These are phyloP conservation scores for Mycena citricolor DNA, from an alignment of 1,284 basidiomycete genomes.

Conservation along the genomic window DNA sequence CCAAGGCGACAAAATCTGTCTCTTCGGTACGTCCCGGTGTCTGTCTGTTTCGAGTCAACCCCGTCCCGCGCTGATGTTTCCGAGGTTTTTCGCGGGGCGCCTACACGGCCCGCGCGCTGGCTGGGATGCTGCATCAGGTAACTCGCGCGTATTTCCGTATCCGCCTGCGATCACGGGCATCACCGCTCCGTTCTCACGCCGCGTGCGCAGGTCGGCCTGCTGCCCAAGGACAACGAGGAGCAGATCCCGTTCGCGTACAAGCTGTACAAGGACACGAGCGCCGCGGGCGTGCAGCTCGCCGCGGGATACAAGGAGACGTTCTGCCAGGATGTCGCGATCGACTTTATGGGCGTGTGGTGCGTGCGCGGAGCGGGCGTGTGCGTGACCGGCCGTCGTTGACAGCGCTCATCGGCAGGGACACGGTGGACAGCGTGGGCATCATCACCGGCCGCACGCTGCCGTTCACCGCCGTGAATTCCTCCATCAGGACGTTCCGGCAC, in stretches of 20 bases:
- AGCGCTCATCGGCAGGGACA: constrained; percentile 48
- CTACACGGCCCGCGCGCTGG: constrained; percentile 73
- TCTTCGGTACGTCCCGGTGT: constrained; percentile 51
- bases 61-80: background rate
- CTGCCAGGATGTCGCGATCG: constrained; percentile 55
- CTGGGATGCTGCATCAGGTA: constrained; percentile 57
- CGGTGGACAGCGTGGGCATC: constrained; percentile 64
- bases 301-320: constrained; percentile 68
- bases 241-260: constrained; percentile 69
- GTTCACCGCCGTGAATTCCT: constrained; percentile 57
- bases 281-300: constrained; percentile 43
- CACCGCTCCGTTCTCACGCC: too few relatives aligned
- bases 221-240: constrained; percentile 56
- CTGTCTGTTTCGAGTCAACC: background rate
- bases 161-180: too few relatives aligned
- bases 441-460: constrained; percentile 56
- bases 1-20: constrained; percentile 57
- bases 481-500: constrained; percentile 60
- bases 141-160: background rate
- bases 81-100: constrained; percentile 75
- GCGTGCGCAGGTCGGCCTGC: constrained; percentile 57
- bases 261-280: constrained; percentile 53
- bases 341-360: constrained; percentile 69
- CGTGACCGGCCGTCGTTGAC: constrained; percentile 5
- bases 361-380: constrained; percentile 21